Base-by-base conservation (phyloP, 1,284 basidiomycete species). In the Melampsora larici-populina region DNA sequence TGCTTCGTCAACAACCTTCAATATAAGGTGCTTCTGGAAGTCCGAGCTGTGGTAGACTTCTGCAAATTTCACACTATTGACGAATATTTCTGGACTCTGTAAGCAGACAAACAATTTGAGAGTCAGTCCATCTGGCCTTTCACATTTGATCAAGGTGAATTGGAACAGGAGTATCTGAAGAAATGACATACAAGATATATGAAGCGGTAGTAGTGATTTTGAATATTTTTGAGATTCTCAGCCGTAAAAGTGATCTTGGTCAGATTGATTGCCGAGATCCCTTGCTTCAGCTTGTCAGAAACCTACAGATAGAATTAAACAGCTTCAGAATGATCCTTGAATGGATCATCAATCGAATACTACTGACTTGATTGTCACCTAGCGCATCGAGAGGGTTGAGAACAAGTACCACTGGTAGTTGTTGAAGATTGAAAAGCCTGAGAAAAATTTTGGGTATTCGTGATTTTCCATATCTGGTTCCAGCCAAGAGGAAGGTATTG, bases 331-430 rank as follows among this genome's bases (percentile, higher is more conserved):
- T 13, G 18, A 55, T 15, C 18, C 6, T 21, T 7, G 1, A 55
- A 17, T 55, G 9, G 51, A 21, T 55, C 7, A 55, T 21, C 4
- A 13, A 5, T 55, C 18, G 51, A 55, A 55, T 55, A 7, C 9
- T 21, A 55, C 51, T 55, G 51, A 70, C 68, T n/a, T 70, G 69
- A 40, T 70, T 70, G 9, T 36, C 36, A 36, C 36, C 36, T 36
- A 36, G 36, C 3, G 36, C 36, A 24, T 70, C 49, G 1, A 70
- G 46, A 17, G 51, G 48, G 26, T 70, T 70, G 7, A 58, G 17
- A 3, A 60, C 51, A 2, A 70, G 18, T 4, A 70, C 24, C 5
- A 70, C 69, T n/a, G 48, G 26, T 11, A 29, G 7, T 15, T 13
- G 11, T 70, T 48, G 6, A 18, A 21, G 43, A 15, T 6, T 3